Evolutionary conservation across 352 stramenopile genomes (phyloP).

Genomic region (Blastocystis sp.): DNA sequence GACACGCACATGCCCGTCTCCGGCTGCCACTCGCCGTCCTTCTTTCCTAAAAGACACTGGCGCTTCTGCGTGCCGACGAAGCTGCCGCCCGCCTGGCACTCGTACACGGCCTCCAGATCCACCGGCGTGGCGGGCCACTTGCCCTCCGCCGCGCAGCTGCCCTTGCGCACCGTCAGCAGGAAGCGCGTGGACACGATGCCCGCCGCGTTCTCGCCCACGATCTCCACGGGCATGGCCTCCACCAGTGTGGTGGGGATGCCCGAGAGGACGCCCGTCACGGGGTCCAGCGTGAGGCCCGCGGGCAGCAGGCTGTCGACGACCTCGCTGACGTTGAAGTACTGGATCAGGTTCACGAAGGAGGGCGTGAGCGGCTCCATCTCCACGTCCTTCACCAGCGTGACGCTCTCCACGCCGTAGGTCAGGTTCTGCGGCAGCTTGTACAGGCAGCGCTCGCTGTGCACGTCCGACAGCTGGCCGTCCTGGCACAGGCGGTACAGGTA

Average conservation of each 20-base stretch:
- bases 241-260: not conserved
- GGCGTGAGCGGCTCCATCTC: not conserved
- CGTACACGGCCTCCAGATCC: not conserved
- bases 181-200: not conserved
- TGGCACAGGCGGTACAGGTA: slow-evolving; percentile 38
- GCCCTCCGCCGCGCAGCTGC: not conserved
- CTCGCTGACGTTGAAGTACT: not conserved
- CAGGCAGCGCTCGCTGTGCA: not conserved
- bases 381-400: not conserved
- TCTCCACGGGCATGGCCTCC: not conserved
- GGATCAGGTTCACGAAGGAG: not conserved
- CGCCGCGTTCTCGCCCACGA: not conserved
- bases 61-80: slow-evolving; percentile 17
- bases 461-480: not conserved
- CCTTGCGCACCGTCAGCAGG: not conserved
- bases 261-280: not conserved
- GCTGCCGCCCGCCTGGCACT: not conserved
- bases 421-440: not conserved
- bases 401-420: not conserved
- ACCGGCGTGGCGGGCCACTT: not conserved
- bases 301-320: not conserved
- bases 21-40: slow-evolving; percentile 21
- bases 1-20: slow-evolving; percentile 21
- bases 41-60: not conserved
- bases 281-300: slow-evolving; percentile 2